Evolutionary conservation across 2,329 filamentous ascomycete genomes (phyloP).

Genomic region (Colletotrichum spinosum): DNA sequence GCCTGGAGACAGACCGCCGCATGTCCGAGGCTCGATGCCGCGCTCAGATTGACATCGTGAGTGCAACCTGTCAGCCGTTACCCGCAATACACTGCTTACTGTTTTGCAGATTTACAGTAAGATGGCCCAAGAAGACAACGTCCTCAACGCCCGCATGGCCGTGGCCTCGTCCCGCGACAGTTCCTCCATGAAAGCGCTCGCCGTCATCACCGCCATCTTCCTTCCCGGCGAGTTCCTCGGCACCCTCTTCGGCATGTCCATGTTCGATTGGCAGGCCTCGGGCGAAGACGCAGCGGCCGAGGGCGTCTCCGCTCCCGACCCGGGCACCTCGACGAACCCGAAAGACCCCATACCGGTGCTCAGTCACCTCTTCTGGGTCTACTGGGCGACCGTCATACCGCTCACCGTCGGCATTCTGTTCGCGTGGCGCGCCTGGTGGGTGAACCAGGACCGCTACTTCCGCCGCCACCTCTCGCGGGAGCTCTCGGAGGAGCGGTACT

Average conservation of each 20-base stretch:
- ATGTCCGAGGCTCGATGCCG: constrained; percentile 60
- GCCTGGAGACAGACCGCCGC: constrained; percentile 57
- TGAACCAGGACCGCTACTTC: constrained; percentile 59
- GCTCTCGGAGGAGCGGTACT: constrained; percentile 61
- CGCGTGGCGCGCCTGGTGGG: constrained; percentile 60
- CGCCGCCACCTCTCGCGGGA: constrained; percentile 57
- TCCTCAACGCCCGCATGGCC: constrained; percentile 55
- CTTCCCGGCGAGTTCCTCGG: constrained; percentile 59
- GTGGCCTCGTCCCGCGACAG: constrained; percentile 55
- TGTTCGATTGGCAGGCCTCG: constrained; percentile 58
- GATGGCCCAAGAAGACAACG: constrained; percentile 62
- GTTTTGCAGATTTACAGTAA: constrained; percentile 56
- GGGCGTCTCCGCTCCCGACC: background rate
- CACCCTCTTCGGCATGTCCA: constrained; percentile 59
- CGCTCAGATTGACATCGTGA: constrained; percentile 59
- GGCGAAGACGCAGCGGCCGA: constrained; percentile 46
- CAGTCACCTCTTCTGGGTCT: constrained; percentile 58
- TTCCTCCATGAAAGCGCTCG: constrained; percentile 60
- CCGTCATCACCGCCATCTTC: constrained; percentile 61
- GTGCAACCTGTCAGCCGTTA: constrained; percentile 20
- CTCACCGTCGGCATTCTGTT: constrained; percentile 56
- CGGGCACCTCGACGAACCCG: constrained; percentile 32
- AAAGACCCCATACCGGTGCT: constrained; percentile 47
- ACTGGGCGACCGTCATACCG: constrained; percentile 58
- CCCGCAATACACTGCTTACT: constrained; percentile 16